Conservation (phyloP, 139 green algal genomes). For the Coccomyxa sp. region DNA sequence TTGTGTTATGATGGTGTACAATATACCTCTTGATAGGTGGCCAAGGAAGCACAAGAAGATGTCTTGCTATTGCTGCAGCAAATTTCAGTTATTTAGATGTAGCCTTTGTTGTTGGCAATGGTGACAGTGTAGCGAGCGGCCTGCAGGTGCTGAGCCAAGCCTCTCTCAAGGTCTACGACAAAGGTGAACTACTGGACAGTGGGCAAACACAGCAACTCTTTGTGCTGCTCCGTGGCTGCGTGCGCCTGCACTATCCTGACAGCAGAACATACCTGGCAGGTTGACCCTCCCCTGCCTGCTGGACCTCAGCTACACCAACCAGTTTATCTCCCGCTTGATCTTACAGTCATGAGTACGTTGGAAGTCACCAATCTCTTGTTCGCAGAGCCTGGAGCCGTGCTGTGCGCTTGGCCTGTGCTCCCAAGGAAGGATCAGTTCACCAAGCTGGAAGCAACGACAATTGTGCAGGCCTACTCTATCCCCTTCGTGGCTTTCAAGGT, state of each 20-base stretch:
- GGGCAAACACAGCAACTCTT: neutral
- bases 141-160: neutral
- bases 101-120: neutral
- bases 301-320: neutral
- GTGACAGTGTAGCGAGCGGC: neutral
- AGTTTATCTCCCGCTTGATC: neutral
- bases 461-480: neutral
- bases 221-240: neutral
- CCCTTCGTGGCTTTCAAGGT: neutral
- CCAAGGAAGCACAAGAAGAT: neutral
- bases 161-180: neutral
- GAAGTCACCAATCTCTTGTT: neutral
- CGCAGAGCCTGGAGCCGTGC: neutral
- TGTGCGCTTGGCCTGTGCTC: neutral
- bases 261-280: neutral
- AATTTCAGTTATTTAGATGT: neutral
- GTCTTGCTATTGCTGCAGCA: neutral
- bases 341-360: neutral
- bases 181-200: neutral
- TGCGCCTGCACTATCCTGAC: neutral
- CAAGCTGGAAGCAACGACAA: neutral
- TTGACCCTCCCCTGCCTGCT: neutral
- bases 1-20: neutral
- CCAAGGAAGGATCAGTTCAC: neutral
- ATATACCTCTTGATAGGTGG: neutral